Percentiles rank a stretch among this genome's conserved stretches.
Conservation (phyloP, 805 yeast species). For the Myxozyma vanderwaltii region DNA sequence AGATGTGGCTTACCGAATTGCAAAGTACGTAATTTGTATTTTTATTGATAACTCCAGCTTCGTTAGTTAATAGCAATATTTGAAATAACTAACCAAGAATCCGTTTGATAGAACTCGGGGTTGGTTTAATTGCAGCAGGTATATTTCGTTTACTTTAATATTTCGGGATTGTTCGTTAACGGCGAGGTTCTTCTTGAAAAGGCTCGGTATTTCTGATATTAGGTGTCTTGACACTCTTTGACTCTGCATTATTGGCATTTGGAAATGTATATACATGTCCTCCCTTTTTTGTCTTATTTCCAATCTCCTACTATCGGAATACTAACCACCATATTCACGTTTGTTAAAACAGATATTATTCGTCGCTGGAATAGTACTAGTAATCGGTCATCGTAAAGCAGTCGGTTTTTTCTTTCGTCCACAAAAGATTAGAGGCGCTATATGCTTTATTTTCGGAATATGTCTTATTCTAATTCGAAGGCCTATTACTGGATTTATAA, state of each 20-base stretch:
- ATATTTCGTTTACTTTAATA: slow-evolving; percentile 23
- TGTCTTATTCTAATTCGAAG: slow-evolving; percentile 69
- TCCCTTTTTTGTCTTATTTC: not conserved
- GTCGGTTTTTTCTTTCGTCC: slow-evolving; percentile 82
- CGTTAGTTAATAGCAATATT: not conserved
- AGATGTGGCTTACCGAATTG: slow-evolving; percentile 44
- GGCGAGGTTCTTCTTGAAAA: no score
- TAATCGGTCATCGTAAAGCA: slow-evolving; percentile 87
- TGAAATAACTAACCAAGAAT: slow-evolving; percentile 4
- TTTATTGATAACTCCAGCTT: no score
- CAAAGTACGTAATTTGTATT: slow-evolving; percentile 44
- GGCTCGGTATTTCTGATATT: slow-evolving; percentile 73
- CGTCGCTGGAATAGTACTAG: slow-evolving; percentile 76
- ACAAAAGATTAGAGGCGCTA: slow-evolving; percentile 79
- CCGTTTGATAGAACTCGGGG: slow-evolving; percentile 71
- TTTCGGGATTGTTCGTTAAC: no score
- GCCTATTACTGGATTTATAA: slow-evolving; percentile 79
- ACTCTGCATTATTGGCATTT: slow-evolving; percentile 82
- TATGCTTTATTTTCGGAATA: slow-evolving; percentile 78
- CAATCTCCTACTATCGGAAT: not conserved
- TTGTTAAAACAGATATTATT: slow-evolving; percentile 52
- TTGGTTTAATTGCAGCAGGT: slow-evolving; percentile 86
- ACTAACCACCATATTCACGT: not conserved
- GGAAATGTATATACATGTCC: slow-evolving; percentile 68
- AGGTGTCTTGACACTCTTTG: slow-evolving; percentile 85